phyloP scores from a whole-genome alignment of 75 land plant genomes.

The Sequoia sempervirens region DNA sequence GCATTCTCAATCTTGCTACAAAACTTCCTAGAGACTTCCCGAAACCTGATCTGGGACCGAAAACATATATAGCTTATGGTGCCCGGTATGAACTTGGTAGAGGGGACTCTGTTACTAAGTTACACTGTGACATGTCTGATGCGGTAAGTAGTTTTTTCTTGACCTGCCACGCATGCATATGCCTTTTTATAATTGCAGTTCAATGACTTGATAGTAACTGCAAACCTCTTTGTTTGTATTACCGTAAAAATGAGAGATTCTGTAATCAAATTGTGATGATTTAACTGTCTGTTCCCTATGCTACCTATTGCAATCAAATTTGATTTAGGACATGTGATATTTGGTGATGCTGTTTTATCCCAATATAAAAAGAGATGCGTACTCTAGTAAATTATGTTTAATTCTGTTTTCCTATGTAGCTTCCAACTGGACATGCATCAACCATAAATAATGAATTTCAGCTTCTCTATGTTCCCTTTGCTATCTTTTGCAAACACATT shows the following conservation, averaged over 20 bases:
- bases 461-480: background rate
- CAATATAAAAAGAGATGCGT: background rate
- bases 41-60: constrained; percentile 84
- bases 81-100: constrained; percentile 63
- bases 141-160: constrained; percentile 47
- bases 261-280: background rate
- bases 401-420: no score
- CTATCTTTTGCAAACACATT: background rate
- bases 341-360: background rate
- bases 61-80: constrained; percentile 90
- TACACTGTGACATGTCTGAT: constrained; percentile 87
- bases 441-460: no score
- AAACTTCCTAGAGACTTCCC: constrained; percentile 48
- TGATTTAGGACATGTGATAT: background rate
- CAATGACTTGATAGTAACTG: background rate
- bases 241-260: background rate
- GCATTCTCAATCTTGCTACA: constrained; percentile 68
- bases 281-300: background rate
- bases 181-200: background rate
- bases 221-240: background rate
- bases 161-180: background rate
- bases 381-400: no score
- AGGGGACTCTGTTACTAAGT: constrained; percentile 88
- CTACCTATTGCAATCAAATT: background rate
- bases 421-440: no score